Evolutionary conservation across 1,284 basidiomycete species (phyloP).

Genomic region (Cutaneotrichosporon dermatis): DNA sequence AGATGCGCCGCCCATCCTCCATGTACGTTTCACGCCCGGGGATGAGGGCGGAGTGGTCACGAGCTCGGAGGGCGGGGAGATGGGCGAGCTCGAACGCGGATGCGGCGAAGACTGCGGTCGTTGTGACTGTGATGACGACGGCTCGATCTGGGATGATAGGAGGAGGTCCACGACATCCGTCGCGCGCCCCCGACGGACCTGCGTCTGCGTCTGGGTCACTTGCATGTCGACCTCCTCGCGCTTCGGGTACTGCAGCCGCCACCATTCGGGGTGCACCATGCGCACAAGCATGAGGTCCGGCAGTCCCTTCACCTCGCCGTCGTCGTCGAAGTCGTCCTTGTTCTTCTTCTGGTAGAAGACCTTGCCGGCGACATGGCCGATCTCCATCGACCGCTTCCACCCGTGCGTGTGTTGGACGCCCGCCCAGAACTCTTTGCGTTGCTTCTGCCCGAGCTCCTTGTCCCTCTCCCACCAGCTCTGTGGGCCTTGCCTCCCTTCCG

Average conservation of each 20-base stretch:
- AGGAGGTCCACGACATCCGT: not conserved
- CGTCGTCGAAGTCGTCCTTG: not conserved
- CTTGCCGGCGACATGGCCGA: not conserved
- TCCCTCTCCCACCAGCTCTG: conserved; percentile 13
- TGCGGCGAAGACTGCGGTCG: too few relatives aligned
- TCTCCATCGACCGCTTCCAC: not conserved
- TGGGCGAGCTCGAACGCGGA: not conserved
- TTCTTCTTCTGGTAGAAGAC: not conserved
- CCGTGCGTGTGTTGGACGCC: not conserved
- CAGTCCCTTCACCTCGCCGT: not conserved
- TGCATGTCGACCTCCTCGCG: not conserved
- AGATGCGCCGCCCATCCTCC: too few relatives aligned
- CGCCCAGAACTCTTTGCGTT: conserved; percentile 6
- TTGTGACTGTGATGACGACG: too few relatives aligned
- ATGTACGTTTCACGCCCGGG: too few relatives aligned
- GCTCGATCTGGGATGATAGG: too few relatives aligned
- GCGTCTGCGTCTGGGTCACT: not conserved
- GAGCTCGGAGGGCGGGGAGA: not conserved
- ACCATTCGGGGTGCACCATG: conserved; percentile 32
- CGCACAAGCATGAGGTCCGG: conserved; percentile 34
- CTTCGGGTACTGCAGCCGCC: conserved; percentile 8
- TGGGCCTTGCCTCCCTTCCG: conserved; percentile 3
- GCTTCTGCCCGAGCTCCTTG: not conserved
- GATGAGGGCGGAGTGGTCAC: not conserved
- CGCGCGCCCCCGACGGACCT: not conserved